Conservation (phyloP, 306 rosid species). For the Cercis canadensis region DNA sequence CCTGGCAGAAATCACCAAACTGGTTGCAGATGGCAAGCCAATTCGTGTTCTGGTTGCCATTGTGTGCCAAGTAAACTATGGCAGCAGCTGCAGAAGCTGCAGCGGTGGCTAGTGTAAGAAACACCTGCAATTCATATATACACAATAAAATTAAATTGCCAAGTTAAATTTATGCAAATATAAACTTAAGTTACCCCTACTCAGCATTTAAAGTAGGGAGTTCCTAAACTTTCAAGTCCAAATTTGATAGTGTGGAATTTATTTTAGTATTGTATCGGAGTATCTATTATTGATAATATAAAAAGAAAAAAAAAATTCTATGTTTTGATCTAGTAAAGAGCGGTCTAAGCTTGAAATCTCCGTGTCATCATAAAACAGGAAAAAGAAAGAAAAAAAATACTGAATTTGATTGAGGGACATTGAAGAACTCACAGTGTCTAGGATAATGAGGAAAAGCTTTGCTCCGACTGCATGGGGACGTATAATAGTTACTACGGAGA, state of each 20-base stretch:
- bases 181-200: no score
- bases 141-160: not conserved
- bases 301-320: no score
- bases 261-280: no score
- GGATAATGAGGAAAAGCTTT: slow-evolving; percentile 68
- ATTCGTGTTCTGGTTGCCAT: slow-evolving; percentile 58
- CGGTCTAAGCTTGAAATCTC: no score
- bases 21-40: slow-evolving; percentile 76
- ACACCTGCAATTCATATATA: slow-evolving; percentile 45
- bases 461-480: slow-evolving; percentile 77
- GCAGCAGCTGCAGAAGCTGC: slow-evolving; percentile 64
- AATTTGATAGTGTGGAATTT: no score
- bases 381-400: no score
- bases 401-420: no score
- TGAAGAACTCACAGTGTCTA: slow-evolving; percentile 65
- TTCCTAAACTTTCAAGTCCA: no score
- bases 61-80: slow-evolving; percentile 71
- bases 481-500: slow-evolving; percentile 69
- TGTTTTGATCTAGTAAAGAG: no score
- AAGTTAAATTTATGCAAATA: not conserved
- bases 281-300: no score
- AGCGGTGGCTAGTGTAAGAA: slow-evolving; percentile 59
- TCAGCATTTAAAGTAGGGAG: no score
- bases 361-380: no score
- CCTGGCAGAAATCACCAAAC: slow-evolving; percentile 63